phyloP scores from a whole-genome alignment of 345 rosid genomes.

The Citrus cavaleriei region DNA sequence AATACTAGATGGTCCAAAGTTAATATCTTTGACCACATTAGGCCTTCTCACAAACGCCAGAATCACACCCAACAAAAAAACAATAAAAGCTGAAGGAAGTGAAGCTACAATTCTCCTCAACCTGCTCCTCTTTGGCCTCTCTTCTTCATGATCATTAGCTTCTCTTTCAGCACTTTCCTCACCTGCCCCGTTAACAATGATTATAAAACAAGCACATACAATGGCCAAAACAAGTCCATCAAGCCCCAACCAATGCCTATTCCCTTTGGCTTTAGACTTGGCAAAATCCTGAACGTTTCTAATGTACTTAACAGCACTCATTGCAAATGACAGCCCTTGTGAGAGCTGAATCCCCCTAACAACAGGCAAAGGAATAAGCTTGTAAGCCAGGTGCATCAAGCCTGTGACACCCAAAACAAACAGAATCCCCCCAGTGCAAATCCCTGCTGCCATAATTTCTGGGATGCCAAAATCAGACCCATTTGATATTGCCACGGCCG shows the following conservation, averaged over 20 bases:
- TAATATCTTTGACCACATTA: slow-evolving; percentile 34
- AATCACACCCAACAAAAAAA: slow-evolving; percentile 64
- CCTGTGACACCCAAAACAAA: slow-evolving; percentile 65
- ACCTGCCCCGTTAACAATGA: slow-evolving; percentile 60
- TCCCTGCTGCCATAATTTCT: slow-evolving; percentile 77
- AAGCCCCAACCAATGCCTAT: slow-evolving; percentile 67
- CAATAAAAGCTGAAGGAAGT: slow-evolving; percentile 71
- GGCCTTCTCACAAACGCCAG: slow-evolving; percentile 64
- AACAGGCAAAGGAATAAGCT: slow-evolving; percentile 56
- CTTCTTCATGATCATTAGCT: slow-evolving; percentile 1
- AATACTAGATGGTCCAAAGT: slow-evolving; percentile 60
- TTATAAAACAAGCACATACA: slow-evolving; percentile 56
- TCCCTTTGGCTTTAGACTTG: slow-evolving; percentile 51
- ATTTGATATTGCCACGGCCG: slow-evolving; percentile 62
- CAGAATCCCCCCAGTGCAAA: slow-evolving; percentile 63
- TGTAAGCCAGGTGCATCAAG: slow-evolving; percentile 69
- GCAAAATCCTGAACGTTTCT: slow-evolving; percentile 58
- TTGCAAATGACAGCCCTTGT: slow-evolving; percentile 75
- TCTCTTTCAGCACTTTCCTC: slow-evolving; percentile 34
- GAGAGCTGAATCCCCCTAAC: slow-evolving; percentile 86
- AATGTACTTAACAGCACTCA: slow-evolving; percentile 73
- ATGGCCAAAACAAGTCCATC: slow-evolving; percentile 78
- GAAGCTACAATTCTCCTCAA: slow-evolving; percentile 33
- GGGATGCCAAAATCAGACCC: slow-evolving; percentile 56
- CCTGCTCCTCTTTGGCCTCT: slow-evolving; percentile 27